phyloP scores from a whole-genome alignment of 2,329 filamentous ascomycete genomes.

The Ceratocystis albifundus region DNA sequence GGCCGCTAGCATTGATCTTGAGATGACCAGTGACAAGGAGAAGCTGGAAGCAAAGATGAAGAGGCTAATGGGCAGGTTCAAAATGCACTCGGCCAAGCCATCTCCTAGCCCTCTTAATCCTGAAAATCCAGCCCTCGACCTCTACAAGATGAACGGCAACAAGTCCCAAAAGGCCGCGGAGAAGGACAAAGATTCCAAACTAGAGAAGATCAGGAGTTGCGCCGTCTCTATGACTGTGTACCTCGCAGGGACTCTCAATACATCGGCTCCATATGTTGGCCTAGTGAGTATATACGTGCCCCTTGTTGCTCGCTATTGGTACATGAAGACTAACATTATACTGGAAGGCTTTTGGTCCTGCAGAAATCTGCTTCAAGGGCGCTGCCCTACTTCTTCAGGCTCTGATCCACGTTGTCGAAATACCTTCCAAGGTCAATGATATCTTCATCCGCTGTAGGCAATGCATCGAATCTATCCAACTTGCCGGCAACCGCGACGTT shows the following conservation, averaged over 20 bases:
- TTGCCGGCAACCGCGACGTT: background rate
- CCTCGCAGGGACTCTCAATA: slow-evolving; percentile 2
- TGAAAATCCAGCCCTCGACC: background rate
- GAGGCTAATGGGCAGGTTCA: background rate
- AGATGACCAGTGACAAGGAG: background rate
- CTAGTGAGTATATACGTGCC: slow-evolving; percentile 5
- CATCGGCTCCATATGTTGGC: background rate
- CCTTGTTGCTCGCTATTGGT: too few relatives aligned
- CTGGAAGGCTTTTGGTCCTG: slow-evolving; percentile 13
- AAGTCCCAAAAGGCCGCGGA: background rate
- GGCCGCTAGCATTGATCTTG: background rate
- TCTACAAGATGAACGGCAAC: too few relatives aligned
- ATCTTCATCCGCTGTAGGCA: slow-evolving; percentile 6
- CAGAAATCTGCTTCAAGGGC: slow-evolving; percentile 16
- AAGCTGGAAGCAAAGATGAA: background rate
- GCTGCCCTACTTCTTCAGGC: slow-evolving; percentile 12
- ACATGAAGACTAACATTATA: background rate
- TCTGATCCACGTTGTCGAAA: slow-evolving; percentile 2
- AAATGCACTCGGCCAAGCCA: background rate
- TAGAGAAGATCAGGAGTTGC: background rate
- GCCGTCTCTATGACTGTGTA: background rate
- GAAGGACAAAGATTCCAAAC: background rate
- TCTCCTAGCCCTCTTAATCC: background rate
- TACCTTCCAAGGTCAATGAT: slow-evolving; percentile 4
- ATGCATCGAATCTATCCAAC: slow-evolving; percentile 5